Percentiles rank a stretch among this genome's conserved stretches.
Evolutionary conservation across 169 alveolate species (phyloP).

Genomic region (Eimeria mitis): DNA sequence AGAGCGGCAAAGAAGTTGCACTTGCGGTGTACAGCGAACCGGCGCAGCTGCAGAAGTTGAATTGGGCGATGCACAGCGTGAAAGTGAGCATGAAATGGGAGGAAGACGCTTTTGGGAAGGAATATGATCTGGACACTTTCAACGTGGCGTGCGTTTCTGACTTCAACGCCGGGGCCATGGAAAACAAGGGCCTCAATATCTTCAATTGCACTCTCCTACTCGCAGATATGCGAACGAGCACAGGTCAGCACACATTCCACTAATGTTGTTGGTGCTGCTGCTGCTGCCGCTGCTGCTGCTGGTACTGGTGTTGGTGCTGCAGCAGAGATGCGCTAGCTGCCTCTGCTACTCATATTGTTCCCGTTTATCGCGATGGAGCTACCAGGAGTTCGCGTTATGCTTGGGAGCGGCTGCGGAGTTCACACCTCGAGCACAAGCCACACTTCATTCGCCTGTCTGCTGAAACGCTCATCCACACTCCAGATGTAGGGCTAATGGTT

Average conservation of each 20-base stretch:
- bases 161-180: constrained; percentile 97
- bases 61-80: constrained; percentile 93
- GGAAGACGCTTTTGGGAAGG: constrained; percentile 94
- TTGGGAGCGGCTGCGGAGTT: neutral
- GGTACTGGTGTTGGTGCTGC: neutral
- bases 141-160: constrained; percentile 94
- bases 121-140: constrained; percentile 94
- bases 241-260: constrained; percentile 80
- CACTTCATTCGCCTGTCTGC: neutral
- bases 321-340: neutral
- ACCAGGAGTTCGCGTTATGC: neutral
- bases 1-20: constrained; percentile 85
- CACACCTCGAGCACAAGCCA: neutral
- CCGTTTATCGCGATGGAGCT: neutral
- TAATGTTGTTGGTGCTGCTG: neutral
- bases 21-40: constrained; percentile 92
- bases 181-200: constrained; percentile 95
- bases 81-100: constrained; percentile 96
- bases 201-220: constrained; percentile 93
- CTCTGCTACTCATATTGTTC: neutral
- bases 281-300: neutral
- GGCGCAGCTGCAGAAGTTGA: constrained; percentile 88
- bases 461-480: neutral
- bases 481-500: neutral
- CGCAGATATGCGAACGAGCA: constrained; percentile 93